Evolutionary conservation across 192 early-diverging fungal species (phyloP), one percentile per base, ranked within the genome.

Genomic region (Ambispora gerdemannii): DNA sequence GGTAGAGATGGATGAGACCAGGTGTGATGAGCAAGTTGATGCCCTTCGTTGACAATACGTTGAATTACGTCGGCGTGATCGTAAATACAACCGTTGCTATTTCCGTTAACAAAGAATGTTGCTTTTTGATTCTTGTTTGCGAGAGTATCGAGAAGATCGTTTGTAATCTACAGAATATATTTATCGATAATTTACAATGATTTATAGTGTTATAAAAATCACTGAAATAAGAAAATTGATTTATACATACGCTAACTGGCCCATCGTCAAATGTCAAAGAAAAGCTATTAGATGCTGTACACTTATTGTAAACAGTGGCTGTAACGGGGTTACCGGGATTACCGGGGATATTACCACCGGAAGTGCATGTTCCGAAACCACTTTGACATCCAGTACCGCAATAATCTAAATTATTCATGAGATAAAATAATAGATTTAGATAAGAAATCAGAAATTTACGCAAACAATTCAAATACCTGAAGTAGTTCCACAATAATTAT

Each of bases 1-100:
- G 76, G 72, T 6, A 86, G 38, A 61, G 80, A 75, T 3, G 67
- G 63, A 72, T 86, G 84, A 1, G 73, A 75, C 77, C 70, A 87
- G 3, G 82, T 81, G 34, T 87, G 84, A n/a, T 76, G 76, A 2
- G 65, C 86, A 52, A 89, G 85, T 60, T 88, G 82, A 65, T 88
- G 87, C 6, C 89, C 88, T 11, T 56, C 74, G 6, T 74, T 62
- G 66, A 71, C 74, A 2, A 79, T 78, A 27, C 78, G 74, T 27
- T 71, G 74, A 20, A 91, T 38, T n/a, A 63, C 25, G 17, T 24
- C 1, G 6, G 35, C 43, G 7, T 34, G 55, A 27, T 65, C 24
- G 1, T 63, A 43, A 65, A 78, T 72, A 24, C 70, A 22, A 28
- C 65, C 66, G 13, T 22, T 73, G 31, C 73, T 78, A 3, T 35